Evolutionary conservation across 306 rosid genomes (phyloP), one percentile per base, ranked within the genome.

Genomic region (Styphnolobium japonicum): DNA sequence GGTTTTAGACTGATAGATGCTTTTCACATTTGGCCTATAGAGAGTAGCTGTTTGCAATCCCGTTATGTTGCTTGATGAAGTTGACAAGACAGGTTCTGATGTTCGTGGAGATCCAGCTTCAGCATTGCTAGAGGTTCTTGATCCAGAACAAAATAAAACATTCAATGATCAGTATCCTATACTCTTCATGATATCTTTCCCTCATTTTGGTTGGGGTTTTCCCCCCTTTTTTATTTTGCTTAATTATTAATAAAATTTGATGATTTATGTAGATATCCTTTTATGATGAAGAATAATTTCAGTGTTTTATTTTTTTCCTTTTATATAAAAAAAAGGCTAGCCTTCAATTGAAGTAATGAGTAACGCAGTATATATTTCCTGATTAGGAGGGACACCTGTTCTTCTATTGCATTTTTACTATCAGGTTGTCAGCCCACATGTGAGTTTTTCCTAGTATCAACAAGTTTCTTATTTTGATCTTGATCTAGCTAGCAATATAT

Each of bases 41-140:
- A 90, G 82, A 91, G 93, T 90, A 72, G 89, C 87, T 78, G 99
- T 93, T 61, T 91, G 94, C 89, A 96, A 96, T 82, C 98, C 99
- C 3, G 96, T 96, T 75, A 96, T 96, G 96, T 92, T 96, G 81
- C 91, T 96, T 48, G 99, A 96, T 85, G 99, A 96, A 84, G 92
- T 96, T 78, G 99, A 96, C 93, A 96, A 96, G 93, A 93, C 98
- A 46, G 98, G 99, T 51, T 91, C 97, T 72, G 98, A 96, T 88
- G 94, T 89, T 75, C 99, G 98, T 64, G 98, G 99, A 39, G 99
- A 96, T 90, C 98, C 98, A 46, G 97, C 98, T 81, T 96, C 98
- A 65, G 99, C 99, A 40, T 75, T 96, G 82, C 89, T 96, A 77
- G 99, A 96, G 89, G 99, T 96, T 86, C 99, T 96, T 83, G 99